Evolutionary conservation across 1,139 yeast genomes (phyloP).

Genomic region (Suhomyces coccinellae): DNA sequence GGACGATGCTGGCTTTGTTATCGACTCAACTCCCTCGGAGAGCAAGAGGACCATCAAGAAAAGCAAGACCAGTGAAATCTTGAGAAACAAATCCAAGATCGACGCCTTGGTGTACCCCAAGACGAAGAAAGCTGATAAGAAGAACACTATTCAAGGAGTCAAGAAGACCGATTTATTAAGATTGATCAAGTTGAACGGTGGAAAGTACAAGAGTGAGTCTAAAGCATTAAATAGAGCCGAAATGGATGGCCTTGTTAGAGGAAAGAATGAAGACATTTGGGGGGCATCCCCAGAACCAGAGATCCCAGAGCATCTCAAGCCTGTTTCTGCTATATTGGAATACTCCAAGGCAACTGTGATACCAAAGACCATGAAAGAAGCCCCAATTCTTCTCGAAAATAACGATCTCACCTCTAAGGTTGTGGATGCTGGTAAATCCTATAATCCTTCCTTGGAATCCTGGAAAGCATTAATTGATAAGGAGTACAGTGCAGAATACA

Average conservation of each 20-base stretch:
- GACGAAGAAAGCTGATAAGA: constrained; percentile 19
- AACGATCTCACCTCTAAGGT: constrained; percentile 28
- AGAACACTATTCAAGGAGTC: constrained; percentile 58
- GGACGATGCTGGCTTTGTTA: constrained; percentile 58
- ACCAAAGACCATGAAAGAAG: constrained; percentile 58
- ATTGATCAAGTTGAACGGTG: constrained; percentile 79
- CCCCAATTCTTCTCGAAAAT: constrained; percentile 55
- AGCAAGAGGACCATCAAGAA: constrained; percentile 32
- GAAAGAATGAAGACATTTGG: constrained; percentile 69
- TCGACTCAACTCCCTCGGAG: constrained; percentile 45
- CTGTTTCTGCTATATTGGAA: constrained; percentile 38
- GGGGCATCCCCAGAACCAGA: constrained; percentile 46
- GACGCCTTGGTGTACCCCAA: constrained; percentile 55
- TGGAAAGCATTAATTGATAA: constrained; percentile 74
- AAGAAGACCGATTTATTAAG: constrained; percentile 65
- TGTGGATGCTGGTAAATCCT: constrained; percentile 88
- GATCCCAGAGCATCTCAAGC: constrained; percentile 28
- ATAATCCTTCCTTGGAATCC: constrained; percentile 82
- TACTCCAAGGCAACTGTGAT: constrained; percentile 50
- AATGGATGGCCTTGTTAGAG: constrained; percentile 60
- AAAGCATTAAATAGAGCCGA: constrained; percentile 53
- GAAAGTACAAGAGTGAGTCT: constrained; percentile 54
- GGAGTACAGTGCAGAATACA: constrained; percentile 67
- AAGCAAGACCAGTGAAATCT: constrained; percentile 72
- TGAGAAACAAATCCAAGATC: constrained; percentile 75